These are phyloP conservation scores for Trypanosoma cruzi DNA, from an alignment of 208 protist genomes.

Conservation along the genomic window DNA sequence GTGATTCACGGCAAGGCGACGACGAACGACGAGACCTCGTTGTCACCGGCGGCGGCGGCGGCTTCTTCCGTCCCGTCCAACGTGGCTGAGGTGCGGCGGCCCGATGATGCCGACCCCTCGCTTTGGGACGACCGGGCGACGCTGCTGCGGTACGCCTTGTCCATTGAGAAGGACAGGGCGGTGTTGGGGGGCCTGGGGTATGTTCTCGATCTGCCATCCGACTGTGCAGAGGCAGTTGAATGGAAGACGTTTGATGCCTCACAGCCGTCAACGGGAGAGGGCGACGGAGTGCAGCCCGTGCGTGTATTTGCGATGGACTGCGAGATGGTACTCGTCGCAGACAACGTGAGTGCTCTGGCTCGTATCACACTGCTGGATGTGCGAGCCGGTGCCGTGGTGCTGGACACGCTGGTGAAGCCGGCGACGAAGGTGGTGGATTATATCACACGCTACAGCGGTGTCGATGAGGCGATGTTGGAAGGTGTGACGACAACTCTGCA, in stretches of 20 bases:
- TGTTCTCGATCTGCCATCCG: slow-evolving; percentile 32
- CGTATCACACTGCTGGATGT: slow-evolving; percentile 87
- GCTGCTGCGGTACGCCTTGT: slow-evolving; percentile 55
- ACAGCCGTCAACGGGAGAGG: not conserved
- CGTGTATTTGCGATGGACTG: slow-evolving; percentile 87
- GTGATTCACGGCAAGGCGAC: slow-evolving; percentile 19
- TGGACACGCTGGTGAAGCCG: slow-evolving; percentile 92
- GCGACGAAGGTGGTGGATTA: slow-evolving; percentile 79
- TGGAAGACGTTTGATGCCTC: slow-evolving; percentile 19
- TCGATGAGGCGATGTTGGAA: slow-evolving; percentile 75
- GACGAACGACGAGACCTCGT: not conserved
- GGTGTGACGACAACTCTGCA: slow-evolving; percentile 65
- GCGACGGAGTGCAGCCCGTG: not conserved
- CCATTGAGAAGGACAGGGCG: slow-evolving; percentile 39
- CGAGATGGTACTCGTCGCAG: slow-evolving; percentile 88
- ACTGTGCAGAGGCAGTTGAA: slow-evolving; percentile 13
- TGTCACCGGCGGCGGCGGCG: not conserved
- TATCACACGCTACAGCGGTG: slow-evolving; percentile 90
- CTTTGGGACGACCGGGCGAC: slow-evolving; percentile 40
- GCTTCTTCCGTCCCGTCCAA: too few species aligned
- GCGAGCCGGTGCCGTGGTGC: slow-evolving; percentile 42
- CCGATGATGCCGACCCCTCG: not conserved
- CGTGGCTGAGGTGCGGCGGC: not conserved
- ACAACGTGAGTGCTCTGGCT: slow-evolving; percentile 69
- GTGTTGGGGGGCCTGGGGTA: slow-evolving; percentile 53